These are phyloP conservation scores for Calophaca sinica DNA, from an alignment of 306 rosid species.

Conservation along the genomic window DNA sequence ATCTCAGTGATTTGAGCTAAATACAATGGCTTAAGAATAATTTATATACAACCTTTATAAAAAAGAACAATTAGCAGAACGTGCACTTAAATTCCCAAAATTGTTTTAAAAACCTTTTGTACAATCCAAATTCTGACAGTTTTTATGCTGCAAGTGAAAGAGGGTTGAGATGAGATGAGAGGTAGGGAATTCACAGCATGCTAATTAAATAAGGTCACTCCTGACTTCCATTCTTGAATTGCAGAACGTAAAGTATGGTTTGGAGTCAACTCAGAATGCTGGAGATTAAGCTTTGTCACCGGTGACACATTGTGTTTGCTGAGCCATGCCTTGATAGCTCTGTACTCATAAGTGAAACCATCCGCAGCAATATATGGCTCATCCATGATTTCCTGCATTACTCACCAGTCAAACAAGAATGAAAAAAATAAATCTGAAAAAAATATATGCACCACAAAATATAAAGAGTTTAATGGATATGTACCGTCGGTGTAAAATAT, in stretches of 20 bases:
- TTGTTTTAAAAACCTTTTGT: constrained; percentile 35
- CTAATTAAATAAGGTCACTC: constrained; percentile 38
- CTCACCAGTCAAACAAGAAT: constrained; percentile 36
- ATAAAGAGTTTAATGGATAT: too few species aligned
- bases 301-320: constrained; percentile 78
- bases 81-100: constrained; percentile 10
- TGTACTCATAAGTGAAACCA: constrained; percentile 84
- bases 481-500: too few species aligned
- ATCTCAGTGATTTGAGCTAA: constrained; percentile 1
- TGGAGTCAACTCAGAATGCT: constrained; percentile 68
- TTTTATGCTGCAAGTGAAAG: constrained; percentile 21
- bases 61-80: background rate
- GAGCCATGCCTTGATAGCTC: constrained; percentile 95
- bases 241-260: constrained; percentile 84
- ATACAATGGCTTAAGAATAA: constrained; percentile 2
- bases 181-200: constrained; percentile 21
- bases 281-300: constrained; percentile 67
- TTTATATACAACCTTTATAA: constrained; percentile 18
- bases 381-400: constrained; percentile 80
- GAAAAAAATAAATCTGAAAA: background rate
- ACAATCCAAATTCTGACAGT: constrained; percentile 34
- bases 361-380: constrained; percentile 91
- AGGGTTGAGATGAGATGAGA: constrained; percentile 16
- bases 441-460: constrained; percentile 6
- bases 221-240: constrained; percentile 86